These are phyloP conservation scores for Tetrapisispora nanseiensis DNA, from an alignment of 805 yeast genomes.

Conservation along the genomic window DNA sequence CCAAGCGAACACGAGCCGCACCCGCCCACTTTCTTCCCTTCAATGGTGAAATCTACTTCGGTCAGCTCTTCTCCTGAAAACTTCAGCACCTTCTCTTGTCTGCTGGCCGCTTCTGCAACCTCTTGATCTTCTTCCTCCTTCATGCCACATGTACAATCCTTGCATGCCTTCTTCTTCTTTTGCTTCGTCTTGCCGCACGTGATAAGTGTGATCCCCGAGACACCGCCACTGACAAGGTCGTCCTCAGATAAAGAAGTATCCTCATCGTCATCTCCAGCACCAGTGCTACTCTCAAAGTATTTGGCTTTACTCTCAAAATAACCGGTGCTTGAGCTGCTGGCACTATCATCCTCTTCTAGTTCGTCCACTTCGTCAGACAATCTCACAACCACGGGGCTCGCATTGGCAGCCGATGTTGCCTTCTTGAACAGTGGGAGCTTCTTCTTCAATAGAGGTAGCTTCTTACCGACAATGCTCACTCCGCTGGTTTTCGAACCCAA, in stretches of 20 bases:
- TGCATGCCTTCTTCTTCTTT: conserved; percentile 74
- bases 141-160: conserved; percentile 95
- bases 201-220: conserved; percentile 25
- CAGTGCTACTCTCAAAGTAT: conserved; percentile 34
- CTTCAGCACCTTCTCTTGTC: conserved; percentile 34
- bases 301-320: conserved; percentile 34
- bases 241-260: conserved; percentile 50
- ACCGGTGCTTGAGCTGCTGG: conserved; percentile 22
- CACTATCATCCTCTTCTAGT: conserved; percentile 33
- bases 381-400: conserved; percentile 19
- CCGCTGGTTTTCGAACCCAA: background rate
- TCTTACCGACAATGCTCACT: background rate
- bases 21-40: conserved; percentile 87
- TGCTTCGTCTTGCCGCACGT: conserved; percentile 26
- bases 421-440: conserved; percentile 7
- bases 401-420: conserved; percentile 17
- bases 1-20: conserved; percentile 97
- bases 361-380: conserved; percentile 28
- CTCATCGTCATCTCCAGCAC: conserved; percentile 31
- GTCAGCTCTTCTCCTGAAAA: conserved; percentile 56
- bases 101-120: conserved; percentile 20
- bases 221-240: conserved; percentile 32
- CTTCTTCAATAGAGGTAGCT: conserved; percentile 21
- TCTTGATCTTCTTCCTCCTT: conserved; percentile 76
- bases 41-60: conserved; percentile 91